These are phyloP conservation scores for Triglochin maritima DNA, from an alignment of 106 monocot species.

Conservation along the genomic window DNA sequence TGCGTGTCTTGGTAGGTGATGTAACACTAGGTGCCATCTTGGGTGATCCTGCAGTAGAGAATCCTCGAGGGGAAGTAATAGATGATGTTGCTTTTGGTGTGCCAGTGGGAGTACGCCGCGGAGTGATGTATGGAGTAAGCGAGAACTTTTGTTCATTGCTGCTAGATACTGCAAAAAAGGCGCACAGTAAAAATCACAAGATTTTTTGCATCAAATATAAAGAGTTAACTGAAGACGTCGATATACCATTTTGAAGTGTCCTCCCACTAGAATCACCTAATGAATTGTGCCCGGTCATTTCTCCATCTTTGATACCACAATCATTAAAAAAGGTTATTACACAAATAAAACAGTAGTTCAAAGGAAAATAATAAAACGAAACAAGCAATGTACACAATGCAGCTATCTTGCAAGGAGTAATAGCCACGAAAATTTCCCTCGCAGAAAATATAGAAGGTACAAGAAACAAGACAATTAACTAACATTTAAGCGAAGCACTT, in stretches of 20 bases:
- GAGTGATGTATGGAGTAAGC: constrained; percentile 35
- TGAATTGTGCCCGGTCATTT: constrained; percentile 8
- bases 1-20: constrained; percentile 7
- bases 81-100: constrained; percentile 38
- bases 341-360: neutral
- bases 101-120: constrained; percentile 28
- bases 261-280: constrained; percentile 12
- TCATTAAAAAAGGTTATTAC: neutral
- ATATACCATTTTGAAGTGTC: neutral
- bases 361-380: too few relatives aligned
- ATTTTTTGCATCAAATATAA: too few relatives aligned
- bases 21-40: constrained; percentile 11
- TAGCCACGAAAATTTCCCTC: too few relatives aligned
- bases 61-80: constrained; percentile 32
- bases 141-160: constrained; percentile 23
- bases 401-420: too few relatives aligned
- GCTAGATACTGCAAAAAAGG: constrained; percentile 11
- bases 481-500: constrained; percentile 24
- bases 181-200: neutral
- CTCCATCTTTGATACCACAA: constrained; percentile 25
- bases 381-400: too few relatives aligned
- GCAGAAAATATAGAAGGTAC: neutral
- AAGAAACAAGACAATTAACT: too few relatives aligned
- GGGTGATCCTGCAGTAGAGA: constrained; percentile 38
- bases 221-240: too few relatives aligned